Base-by-base conservation (phyloP, 169 alveolate species). In the Eimeria sp. region DNA sequence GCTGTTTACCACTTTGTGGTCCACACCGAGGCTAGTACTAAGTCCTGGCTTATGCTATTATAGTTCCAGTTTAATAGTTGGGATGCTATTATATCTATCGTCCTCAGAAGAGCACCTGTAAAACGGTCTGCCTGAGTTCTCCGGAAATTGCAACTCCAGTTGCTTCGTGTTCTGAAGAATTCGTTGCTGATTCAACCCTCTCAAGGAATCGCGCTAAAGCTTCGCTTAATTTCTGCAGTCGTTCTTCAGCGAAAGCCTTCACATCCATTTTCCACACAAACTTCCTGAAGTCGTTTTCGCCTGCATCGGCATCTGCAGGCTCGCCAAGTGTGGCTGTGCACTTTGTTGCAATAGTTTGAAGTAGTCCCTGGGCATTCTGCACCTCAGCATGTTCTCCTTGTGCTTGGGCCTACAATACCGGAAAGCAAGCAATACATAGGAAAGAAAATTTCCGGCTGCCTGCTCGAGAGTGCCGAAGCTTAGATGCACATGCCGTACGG, bases 261-360 rank as follows among this genome's bases (percentile, higher is more conserved):
- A 87, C 93, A 30, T 87, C 93, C 93, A 64, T 60, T 56, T 87
- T 64, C 93, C 93, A 87, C 82, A 64, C 82, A 64, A 87, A 64
- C 68, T 64, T 87, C 74, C 66, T 60, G 66, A 87, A 87, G 46
- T 87, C 93, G 16, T 43, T 64, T 43, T 87, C 82, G 18, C 93
- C 93, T 18, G 93, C 62, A 49, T 87, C 93, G 20, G 54, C 27
- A 11, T 87, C 83, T 64, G 83, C 78, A 23, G 82, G 30, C 23
- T 87, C 93, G 82, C 93, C 93, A 87, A 64, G 43, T 43, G 78
- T 87, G n/a, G 93, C 93, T 64, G 93, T 43, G 82, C 93, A 87
- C 56, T 87, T 87, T 25, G 93, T 64, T 72, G 93, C 93, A 56
- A 87, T 87, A 30, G 66, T 40, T 52, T 62, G 93, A 9, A 87